Evolutionary conservation across 352 stramenopile genomes (phyloP), one percentile per base, ranked within the genome.

Genomic region (Globisporangium polare): DNA sequence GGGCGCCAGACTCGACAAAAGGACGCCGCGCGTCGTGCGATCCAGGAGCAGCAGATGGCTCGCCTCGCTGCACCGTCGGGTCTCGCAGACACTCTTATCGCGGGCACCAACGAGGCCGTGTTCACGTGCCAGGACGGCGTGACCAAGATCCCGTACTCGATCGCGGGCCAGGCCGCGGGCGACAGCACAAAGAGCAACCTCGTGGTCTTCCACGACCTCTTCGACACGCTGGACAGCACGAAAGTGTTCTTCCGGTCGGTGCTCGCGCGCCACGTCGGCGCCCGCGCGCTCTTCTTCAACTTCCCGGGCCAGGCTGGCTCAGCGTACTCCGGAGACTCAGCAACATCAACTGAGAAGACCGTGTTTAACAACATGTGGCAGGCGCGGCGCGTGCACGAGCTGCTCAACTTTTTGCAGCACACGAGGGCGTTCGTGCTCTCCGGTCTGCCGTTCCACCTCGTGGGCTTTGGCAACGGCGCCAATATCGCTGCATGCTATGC

Each of bases 191-290:
- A 89, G 31, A 90, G 83, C 62, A 97, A 94, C 62, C 67, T 98
- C 42, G 76, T 98, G 7, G 83, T 97, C 2, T 91, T 97, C 56
- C 86, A 97, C 57, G 92, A 98, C 60, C 83, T 98, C 5, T 98
- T 98, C 63, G 92, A 98, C 66, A 97, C 91, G 1, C 71, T 94
- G 45, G 92, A 97, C 46, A 88, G 82, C 60, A 95, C 85, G 13
- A 82, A 87, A 50, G 86, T 97, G 1, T 92, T 97, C 20, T 95
- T 97, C 45, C 78, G 86, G 26, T 67, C 85, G 3, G 73, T 98
- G 26, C 56, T 96, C 5, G 75, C 80, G 2, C 76, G 85, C 52
- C 78, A 96, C 45, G 68, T 90, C 5, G 93, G 90, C 6, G 85
- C 86, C 6, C 86, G 94, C 56, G 83, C 88, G 4, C 68, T 98